A percentile compares a stretch with the other conserved stretches of the same genome.
These are phyloP conservation scores for Leccinum huronense DNA, from an alignment of 1,284 basidiomycete species.

Conservation along the genomic window DNA sequence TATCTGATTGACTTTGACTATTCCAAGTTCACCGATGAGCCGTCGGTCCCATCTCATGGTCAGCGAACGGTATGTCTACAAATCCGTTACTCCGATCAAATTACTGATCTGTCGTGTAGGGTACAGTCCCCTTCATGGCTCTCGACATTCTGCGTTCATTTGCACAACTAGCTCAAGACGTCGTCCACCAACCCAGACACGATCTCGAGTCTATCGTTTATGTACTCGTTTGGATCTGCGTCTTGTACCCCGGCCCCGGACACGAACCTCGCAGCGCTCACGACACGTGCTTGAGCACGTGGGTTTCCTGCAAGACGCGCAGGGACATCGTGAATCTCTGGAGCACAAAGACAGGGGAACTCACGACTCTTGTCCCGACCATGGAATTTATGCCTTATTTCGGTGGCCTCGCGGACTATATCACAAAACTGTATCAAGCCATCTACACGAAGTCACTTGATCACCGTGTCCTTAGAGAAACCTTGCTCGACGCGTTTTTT, in stretches of 20 bases:
- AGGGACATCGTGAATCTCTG: neutral
- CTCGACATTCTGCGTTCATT: neutral
- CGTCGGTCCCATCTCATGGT: neutral
- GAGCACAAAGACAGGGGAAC: neutral
- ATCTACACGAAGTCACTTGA: neutral
- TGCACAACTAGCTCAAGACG: neutral
- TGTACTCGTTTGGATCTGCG: neutral
- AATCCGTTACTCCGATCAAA: neutral
- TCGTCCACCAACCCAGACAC: neutral
- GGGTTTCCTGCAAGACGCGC: neutral
- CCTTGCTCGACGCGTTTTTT: neutral
- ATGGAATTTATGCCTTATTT: neutral
- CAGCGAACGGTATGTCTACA: neutral
- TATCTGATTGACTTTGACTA: neutral
- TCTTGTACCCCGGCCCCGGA: neutral
- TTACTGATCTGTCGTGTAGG: neutral
- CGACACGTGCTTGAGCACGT: neutral
- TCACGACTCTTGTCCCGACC: neutral
- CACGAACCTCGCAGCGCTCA: neutral
- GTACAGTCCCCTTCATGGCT: neutral
- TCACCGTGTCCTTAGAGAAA: neutral
- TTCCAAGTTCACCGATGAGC: neutral
- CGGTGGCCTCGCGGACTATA: neutral
- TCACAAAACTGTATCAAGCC: neutral
- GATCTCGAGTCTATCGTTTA: neutral